These are phyloP conservation scores for Fusarium pininemorale DNA, from an alignment of 2,329 filamentous ascomycete genomes.

Conservation along the genomic window DNA sequence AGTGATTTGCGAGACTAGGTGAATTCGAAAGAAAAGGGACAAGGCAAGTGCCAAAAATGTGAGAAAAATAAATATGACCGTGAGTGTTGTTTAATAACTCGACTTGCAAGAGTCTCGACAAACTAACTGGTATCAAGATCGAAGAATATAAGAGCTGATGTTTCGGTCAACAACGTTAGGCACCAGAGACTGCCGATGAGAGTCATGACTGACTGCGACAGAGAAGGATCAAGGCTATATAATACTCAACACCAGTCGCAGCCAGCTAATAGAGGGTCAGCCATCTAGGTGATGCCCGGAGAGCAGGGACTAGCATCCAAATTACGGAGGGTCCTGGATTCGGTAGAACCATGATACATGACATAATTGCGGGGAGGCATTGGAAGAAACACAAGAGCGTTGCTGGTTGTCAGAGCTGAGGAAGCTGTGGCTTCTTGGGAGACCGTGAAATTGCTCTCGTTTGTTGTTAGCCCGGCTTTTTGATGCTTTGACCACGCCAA, in stretches of 20 bases:
- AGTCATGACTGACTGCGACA: constrained; percentile 33
- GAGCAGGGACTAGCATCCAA: constrained; percentile 45
- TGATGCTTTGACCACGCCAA: constrained; percentile 40
- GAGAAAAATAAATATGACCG: constrained; percentile 19
- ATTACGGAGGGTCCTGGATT: constrained; percentile 50
- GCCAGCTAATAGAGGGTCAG: constrained; percentile 23
- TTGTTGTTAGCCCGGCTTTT: constrained; percentile 32
- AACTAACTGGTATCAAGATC: constrained; percentile 13
- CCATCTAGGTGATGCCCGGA: constrained; percentile 38
- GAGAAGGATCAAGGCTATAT: constrained; percentile 43
- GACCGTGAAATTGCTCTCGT: constrained; percentile 26
- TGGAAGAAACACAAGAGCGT: constrained; percentile 24
- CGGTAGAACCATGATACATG: constrained; percentile 53
- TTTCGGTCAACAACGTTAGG: constrained; percentile 40
- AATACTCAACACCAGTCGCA: constrained; percentile 34
- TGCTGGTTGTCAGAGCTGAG: constrained; percentile 28
- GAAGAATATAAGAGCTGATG: constrained; percentile 11
- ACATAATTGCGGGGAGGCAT: constrained; percentile 56
- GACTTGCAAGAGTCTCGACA: constrained; percentile 30
- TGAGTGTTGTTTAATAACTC: constrained; percentile 21
- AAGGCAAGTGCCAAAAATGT: background rate
- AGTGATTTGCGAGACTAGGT: background rate
- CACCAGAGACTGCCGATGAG: constrained; percentile 39
- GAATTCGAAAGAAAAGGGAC: background rate
- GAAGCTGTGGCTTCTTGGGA: constrained; percentile 36